These are phyloP conservation scores for Colletotrichum endophyticum DNA, from an alignment of 2,329 filamentous ascomycete genomes.

Conservation along the genomic window DNA sequence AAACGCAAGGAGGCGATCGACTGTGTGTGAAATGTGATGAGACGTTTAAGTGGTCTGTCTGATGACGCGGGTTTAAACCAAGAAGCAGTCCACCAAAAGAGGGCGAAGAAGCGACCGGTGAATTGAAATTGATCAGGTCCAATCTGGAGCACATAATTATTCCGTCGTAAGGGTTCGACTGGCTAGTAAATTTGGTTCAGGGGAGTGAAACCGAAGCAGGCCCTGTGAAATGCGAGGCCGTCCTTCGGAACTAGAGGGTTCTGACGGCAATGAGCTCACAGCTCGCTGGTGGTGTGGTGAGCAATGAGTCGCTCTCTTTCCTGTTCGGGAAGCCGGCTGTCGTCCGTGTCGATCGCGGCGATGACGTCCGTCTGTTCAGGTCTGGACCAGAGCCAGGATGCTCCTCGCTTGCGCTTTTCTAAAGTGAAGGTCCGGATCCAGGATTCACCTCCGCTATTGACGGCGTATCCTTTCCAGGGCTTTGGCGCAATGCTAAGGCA, in stretches of 20 bases:
- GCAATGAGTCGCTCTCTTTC: slow-evolving; percentile 8
- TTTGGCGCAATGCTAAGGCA: neutral
- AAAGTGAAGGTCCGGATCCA: neutral
- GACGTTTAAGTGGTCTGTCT: neutral
- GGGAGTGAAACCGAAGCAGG: neutral
- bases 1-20: neutral
- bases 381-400: neutral
- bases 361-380: slow-evolving; percentile 13
- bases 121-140: neutral
- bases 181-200: neutral
- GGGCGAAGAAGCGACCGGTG: neutral
- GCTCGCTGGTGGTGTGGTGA: neutral
- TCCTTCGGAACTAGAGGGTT: neutral
- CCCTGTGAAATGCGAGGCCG: neutral
- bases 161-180: neutral
- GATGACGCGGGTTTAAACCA: neutral
- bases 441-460: neutral
- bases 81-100: neutral
- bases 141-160: neutral
- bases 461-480: neutral
- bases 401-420: neutral
- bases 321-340: slow-evolving; percentile 14
- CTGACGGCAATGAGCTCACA: neutral
- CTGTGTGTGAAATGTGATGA: neutral
- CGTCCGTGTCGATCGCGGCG: slow-evolving; percentile 12